A percentile compares a stretch with the other conserved stretches of the same genome.
phyloP scores from a whole-genome alignment of 2,329 filamentous ascomycete genomes.

The Bipolaris victoriae region DNA sequence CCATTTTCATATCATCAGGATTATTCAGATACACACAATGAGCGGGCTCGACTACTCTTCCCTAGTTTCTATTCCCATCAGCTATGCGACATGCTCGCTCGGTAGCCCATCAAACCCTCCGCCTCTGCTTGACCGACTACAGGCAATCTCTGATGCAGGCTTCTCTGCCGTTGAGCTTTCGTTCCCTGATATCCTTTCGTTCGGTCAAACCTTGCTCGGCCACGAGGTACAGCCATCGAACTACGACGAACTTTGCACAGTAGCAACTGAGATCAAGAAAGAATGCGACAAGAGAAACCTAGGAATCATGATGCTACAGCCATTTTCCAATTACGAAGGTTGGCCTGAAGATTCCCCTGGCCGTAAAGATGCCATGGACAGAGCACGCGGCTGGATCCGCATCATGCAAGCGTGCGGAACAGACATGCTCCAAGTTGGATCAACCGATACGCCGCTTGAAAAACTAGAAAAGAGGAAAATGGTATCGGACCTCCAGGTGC shows the following conservation, averaged over 20 bases:
- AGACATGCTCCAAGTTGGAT: slow-evolving; percentile 70
- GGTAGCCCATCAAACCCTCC: slow-evolving; percentile 50
- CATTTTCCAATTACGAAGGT: slow-evolving; percentile 78
- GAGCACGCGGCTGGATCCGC: slow-evolving; percentile 70
- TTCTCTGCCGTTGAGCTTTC: slow-evolving; percentile 75
- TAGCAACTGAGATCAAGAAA: slow-evolving; percentile 61
- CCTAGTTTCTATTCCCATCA: slow-evolving; percentile 54
- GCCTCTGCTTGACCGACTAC: slow-evolving; percentile 65
- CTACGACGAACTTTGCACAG: slow-evolving; percentile 63
- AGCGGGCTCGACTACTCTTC: slow-evolving; percentile 41
- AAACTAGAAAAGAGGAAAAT: slow-evolving; percentile 62
- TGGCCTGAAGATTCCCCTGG: slow-evolving; percentile 67
- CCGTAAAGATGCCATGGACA: slow-evolving; percentile 66
- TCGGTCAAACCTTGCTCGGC: slow-evolving; percentile 61
- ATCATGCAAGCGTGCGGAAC: slow-evolving; percentile 74
- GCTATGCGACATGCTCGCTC: slow-evolving; percentile 64
- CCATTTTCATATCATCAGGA: background rate
- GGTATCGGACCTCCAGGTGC: slow-evolving; percentile 65
- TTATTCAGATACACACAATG: slow-evolving; percentile 32
- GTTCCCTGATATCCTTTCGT: slow-evolving; percentile 73
- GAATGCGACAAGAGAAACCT: slow-evolving; percentile 63
- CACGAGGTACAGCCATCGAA: slow-evolving; percentile 62
- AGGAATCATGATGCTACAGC: slow-evolving; percentile 73
- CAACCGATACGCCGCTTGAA: slow-evolving; percentile 65
- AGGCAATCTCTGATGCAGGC: slow-evolving; percentile 67